Percentiles rank a stretch among this genome's conserved stretches.
Conservation (phyloP, 1,284 basidiomycete genomes). For the Cryptococcus neoformans region DNA sequence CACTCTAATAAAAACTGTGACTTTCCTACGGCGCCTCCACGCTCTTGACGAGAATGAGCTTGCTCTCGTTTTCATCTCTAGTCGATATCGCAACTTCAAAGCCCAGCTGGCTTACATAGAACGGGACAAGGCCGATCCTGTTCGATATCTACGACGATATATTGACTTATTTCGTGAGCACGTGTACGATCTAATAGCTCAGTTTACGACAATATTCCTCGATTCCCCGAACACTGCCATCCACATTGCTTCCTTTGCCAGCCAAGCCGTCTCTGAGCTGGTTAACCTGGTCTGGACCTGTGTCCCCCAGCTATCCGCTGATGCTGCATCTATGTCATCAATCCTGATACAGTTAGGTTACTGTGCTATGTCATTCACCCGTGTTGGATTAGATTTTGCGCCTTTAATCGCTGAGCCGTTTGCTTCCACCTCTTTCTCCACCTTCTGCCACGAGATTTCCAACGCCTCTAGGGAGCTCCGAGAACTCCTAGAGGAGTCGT, state of each 20-base stretch:
- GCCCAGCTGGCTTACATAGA: conserved; percentile 48
- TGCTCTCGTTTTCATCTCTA: conserved; percentile 64
- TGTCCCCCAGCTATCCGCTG: conserved; percentile 54
- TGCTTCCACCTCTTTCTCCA: conserved; percentile 58
- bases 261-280: conserved; percentile 57
- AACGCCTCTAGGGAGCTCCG: conserved; percentile 42
- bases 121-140: conserved; percentile 59
- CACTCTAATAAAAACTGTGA: conserved; percentile 79
- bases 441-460: conserved; percentile 50
- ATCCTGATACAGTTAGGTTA: conserved; percentile 89
- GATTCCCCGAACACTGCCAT: conserved; percentile 7
- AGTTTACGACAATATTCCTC: conserved; percentile 80
- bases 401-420: conserved; percentile 63
- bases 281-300: conserved; percentile 50
- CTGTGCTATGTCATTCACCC: conserved; percentile 83
- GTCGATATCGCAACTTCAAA: conserved; percentile 58
- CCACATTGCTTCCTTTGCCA: conserved; percentile 56
- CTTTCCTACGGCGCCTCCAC: conserved; percentile 76
- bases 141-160: conserved; percentile 76
- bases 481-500: conserved; percentile 24
- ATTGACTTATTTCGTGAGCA: conserved; percentile 90
- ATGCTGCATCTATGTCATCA: conserved; percentile 69
- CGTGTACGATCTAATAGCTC: conserved; percentile 84
- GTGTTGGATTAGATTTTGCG: conserved; percentile 85
- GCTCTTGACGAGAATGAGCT: conserved; percentile 62